These are phyloP conservation scores for Mikania micrantha DNA, from an alignment of 129 eudicot species.

Conservation along the genomic window DNA sequence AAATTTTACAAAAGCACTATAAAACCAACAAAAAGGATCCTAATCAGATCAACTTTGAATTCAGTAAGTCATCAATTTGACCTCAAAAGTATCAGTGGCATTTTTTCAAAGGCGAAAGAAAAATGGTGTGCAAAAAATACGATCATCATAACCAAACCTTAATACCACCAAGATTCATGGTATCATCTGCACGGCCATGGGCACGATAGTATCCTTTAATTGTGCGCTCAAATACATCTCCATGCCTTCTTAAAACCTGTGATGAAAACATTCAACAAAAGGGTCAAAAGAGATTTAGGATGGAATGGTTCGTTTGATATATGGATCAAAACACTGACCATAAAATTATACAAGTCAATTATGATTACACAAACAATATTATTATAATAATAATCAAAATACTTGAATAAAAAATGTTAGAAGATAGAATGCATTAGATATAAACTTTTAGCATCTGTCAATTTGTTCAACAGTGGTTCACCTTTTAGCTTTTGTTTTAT, in stretches of 20 bases:
- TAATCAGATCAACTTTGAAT: too few species aligned
- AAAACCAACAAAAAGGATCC: neutral
- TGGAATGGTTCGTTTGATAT: neutral
- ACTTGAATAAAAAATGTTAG: neutral
- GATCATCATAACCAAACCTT: conserved; percentile 45
- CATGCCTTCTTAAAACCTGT: conserved; percentile 89
- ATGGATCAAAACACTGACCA: neutral
- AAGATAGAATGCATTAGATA: neutral
- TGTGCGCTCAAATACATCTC: conserved; percentile 84
- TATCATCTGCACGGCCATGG: conserved; percentile 99
- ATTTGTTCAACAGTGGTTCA: neutral
- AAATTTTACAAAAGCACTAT: neutral
- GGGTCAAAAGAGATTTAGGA: neutral
- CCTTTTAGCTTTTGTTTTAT: neutral
- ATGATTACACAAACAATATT: neutral
- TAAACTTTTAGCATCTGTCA: neutral
- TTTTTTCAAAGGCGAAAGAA: neutral
- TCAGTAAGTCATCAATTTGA: neutral
- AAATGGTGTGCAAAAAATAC: neutral
- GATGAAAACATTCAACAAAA: neutral
- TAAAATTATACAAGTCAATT: too few species aligned
- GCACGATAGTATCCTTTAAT: conserved; percentile 74
- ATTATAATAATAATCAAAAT: neutral
- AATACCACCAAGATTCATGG: conserved; percentile 98
- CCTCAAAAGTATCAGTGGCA: neutral